These are phyloP conservation scores for Penicillium sp. DNA, from an alignment of 2,329 filamentous ascomycete species.

Conservation along the genomic window DNA sequence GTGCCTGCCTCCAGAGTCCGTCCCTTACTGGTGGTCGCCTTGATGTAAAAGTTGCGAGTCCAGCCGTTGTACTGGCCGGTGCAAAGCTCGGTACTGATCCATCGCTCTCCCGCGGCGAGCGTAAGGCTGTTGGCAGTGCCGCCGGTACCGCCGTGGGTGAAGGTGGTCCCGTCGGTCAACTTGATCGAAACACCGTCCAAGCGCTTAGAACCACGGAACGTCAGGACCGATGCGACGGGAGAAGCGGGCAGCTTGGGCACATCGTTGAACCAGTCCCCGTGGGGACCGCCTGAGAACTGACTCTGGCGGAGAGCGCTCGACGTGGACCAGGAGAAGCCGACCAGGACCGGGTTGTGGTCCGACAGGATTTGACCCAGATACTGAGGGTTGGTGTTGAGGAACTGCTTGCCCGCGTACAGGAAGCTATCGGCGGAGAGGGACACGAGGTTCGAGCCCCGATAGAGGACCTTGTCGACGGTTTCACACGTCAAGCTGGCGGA, in stretches of 20 bases:
- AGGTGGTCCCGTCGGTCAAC: constrained; percentile 44
- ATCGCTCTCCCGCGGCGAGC: constrained; percentile 45
- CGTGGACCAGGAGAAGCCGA: constrained; percentile 31
- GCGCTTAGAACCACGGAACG: constrained; percentile 45
- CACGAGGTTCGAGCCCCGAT: constrained; percentile 37
- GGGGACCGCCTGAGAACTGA: constrained; percentile 24
- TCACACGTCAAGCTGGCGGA: constrained; percentile 52
- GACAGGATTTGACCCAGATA: constrained; percentile 46
- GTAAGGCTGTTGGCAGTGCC: constrained; percentile 42
- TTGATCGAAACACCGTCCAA: constrained; percentile 48
- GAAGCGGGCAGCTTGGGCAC: constrained; percentile 35
- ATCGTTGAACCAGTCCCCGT: constrained; percentile 51
- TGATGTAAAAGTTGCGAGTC: constrained; percentile 53
- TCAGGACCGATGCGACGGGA: constrained; percentile 26
- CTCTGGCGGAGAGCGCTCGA: constrained; percentile 46
- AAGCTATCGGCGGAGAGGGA: constrained; percentile 45
- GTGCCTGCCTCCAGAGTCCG: constrained; percentile 43
- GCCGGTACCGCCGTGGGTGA: constrained; percentile 51
- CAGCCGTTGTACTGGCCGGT: constrained; percentile 42
- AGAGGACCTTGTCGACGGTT: constrained; percentile 60
- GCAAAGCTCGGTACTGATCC: constrained; percentile 48
- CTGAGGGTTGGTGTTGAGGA: constrained; percentile 48
- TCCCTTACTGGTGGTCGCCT: constrained; percentile 48
- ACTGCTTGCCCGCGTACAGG: constrained; percentile 50
- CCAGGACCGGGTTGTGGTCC: constrained; percentile 57